Evolutionary conservation across 1,139 yeast species (phyloP).

Genomic region (Pneumocystis jirovecii): DNA sequence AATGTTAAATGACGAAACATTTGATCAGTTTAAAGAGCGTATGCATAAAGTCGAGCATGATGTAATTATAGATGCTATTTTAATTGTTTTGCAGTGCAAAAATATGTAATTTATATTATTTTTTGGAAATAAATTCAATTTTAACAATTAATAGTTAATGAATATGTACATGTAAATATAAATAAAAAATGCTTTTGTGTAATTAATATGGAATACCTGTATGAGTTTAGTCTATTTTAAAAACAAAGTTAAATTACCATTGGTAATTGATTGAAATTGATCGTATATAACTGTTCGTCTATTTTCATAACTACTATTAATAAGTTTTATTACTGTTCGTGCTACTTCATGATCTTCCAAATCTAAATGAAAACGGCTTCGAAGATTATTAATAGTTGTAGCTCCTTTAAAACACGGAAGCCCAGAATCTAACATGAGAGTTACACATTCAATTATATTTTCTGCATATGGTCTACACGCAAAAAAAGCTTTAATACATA

Average conservation of each 20-base stretch:
- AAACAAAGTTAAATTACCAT: conserved; percentile 72
- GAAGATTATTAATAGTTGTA: conserved; percentile 61
- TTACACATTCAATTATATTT: conserved; percentile 66
- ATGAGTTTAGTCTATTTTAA: neutral
- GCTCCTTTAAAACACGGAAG: conserved; percentile 86
- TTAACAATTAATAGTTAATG: neutral
- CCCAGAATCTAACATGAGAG: conserved; percentile 90
- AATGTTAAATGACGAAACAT: conserved; percentile 51
- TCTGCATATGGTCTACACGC: conserved; percentile 85
- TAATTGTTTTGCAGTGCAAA: neutral
- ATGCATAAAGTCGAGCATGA: conserved; percentile 77
- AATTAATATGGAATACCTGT: conserved; percentile 1
- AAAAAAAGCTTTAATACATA: conserved; percentile 82
- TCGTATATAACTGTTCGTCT: conserved; percentile 88
- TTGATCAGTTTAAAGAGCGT: conserved; percentile 65
- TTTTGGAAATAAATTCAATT: neutral
- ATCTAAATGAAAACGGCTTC: conserved; percentile 64
- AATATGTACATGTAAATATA: neutral
- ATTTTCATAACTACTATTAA: conserved; percentile 73
- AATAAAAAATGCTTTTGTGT: too few relatives aligned
- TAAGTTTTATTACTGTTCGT: conserved; percentile 54
- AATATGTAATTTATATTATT: neutral
- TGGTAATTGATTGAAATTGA: conserved; percentile 89
- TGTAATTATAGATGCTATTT: conserved; percentile 67
- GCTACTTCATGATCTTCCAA: conserved; percentile 82